These are phyloP conservation scores for Claviceps monticola DNA, from an alignment of 2,329 filamentous ascomycete genomes.

Conservation along the genomic window DNA sequence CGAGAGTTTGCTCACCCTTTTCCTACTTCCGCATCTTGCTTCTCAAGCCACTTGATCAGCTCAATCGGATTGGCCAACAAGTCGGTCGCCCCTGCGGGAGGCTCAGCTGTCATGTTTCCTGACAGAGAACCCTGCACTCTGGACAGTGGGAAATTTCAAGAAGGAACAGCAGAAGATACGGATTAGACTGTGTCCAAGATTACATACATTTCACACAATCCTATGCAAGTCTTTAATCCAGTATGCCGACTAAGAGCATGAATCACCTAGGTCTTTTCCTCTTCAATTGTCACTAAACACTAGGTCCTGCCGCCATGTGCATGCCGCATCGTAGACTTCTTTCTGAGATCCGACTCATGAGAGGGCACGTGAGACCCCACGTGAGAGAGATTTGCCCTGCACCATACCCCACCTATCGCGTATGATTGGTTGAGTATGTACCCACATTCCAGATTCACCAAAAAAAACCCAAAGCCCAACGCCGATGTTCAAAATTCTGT, in stretches of 20 bases:
- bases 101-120: slow-evolving; percentile 9
- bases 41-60: slow-evolving; percentile 29
- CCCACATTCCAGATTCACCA: slow-evolving; percentile 14
- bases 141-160: background rate
- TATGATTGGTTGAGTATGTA: slow-evolving; percentile 9
- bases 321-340: background rate
- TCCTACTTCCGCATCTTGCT: slow-evolving; percentile 20
- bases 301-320: too few relatives aligned
- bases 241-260: background rate
- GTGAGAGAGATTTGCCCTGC: slow-evolving; percentile 24
- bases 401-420: slow-evolving; percentile 12
- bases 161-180: background rate
- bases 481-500: slow-evolving; percentile 6
- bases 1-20: slow-evolving; percentile 19
- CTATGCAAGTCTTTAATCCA: background rate
- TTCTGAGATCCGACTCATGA: background rate
- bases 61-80: slow-evolving; percentile 23
- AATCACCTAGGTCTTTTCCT: background rate
- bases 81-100: slow-evolving; percentile 16
- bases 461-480: slow-evolving; percentile 11
- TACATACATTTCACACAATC: slow-evolving; percentile 1
- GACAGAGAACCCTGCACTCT: background rate
- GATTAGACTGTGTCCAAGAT: background rate
- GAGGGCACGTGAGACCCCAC: slow-evolving; percentile 17
- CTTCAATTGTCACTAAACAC: too few relatives aligned